Evolutionary conservation across 2,329 filamentous ascomycete genomes (phyloP), one percentile per base, ranked within the genome.

Genomic region (Sclerotinia subarctica): DNA sequence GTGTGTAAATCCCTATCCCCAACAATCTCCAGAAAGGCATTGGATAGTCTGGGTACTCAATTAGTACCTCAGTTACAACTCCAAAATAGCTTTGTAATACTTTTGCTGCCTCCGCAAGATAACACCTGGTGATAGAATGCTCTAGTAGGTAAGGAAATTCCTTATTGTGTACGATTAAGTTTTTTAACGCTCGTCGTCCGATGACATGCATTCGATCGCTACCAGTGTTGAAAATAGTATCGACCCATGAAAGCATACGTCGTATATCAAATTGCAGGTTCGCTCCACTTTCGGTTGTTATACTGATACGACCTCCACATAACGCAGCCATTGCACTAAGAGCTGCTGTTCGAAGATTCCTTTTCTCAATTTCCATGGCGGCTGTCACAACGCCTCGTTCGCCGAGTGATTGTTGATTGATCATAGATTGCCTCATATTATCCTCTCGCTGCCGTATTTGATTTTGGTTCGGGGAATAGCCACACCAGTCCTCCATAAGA

Each of bases 401-500:
- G 17, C 89, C 88, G 24, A 89, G 79, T 68, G 84, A 81, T 69
- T 95, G 92, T 67, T 93, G 90, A 64, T 94, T 88, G 47, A 96
- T 88, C 72, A 95, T 84, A 3, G 91, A 92, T 73, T 94, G 91
- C 54, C 92, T 86, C 90, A 97, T 96, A 47, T 87, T 90, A 70
- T 96, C 91, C 78, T 97, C 94, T 70, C 93, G 86, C 68, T 90
- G 88, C 6, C 89, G 87, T 52, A 97, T 91, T 72, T 96, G 91
- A 19, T 82, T 84, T 77, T 96, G 93, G 72, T 97, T 97, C 0
- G 94, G 93, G 10, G 94, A 97, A 78, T 96, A 97, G 2, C 95
- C 95, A 77, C 95, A 99, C 96, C 96, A 99, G 72, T 98, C 94
- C 79, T 99, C 95, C 94, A 99, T 98, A 59, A 99, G 81, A 0